Evolutionary conservation across 768 basidiomycete genomes (phyloP).

Genomic region (Chlorophyllum brunneum): DNA sequence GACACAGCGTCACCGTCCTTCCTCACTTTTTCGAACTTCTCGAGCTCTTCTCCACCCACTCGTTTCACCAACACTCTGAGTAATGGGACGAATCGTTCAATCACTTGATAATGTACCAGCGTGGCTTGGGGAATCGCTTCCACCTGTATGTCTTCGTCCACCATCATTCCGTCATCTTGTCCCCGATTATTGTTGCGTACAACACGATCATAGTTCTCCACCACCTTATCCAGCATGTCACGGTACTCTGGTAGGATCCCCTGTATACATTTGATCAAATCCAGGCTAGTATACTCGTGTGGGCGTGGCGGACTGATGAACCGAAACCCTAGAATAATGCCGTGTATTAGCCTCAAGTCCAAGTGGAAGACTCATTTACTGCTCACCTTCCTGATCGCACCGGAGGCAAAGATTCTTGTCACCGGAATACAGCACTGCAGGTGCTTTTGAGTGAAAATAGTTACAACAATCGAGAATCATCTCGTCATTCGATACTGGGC

Average conservation of each 20-base stretch:
- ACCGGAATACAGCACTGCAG: slow-evolving; percentile 59
- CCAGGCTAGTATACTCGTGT: slow-evolving; percentile 43
- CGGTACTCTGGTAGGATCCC: slow-evolving; percentile 7
- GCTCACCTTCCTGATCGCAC: slow-evolving; percentile 23
- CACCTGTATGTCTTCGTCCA: slow-evolving; percentile 5
- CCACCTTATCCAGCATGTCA: background rate
- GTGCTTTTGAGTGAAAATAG: slow-evolving; percentile 46
- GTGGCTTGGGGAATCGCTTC: slow-evolving; percentile 6
- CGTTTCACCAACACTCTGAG: slow-evolving; percentile 4
- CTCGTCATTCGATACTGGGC: slow-evolving; percentile 34
- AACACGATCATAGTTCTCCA: background rate
- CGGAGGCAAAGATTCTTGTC: slow-evolving; percentile 67
- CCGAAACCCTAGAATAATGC: slow-evolving; percentile 26
- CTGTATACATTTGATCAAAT: slow-evolving; percentile 40
- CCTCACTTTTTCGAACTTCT: background rate
- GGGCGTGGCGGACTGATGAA: slow-evolving; percentile 32
- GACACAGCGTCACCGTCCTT: background rate
- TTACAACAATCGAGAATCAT: slow-evolving; percentile 75
- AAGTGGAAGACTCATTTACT: slow-evolving; percentile 17
- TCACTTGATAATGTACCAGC: slow-evolving; percentile 7
- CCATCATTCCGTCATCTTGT: slow-evolving; percentile 11
- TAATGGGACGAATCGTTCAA: slow-evolving; percentile 6
- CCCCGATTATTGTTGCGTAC: background rate
- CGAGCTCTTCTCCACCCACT: slow-evolving; percentile 6
- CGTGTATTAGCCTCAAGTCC: background rate